These are phyloP conservation scores for Aureobasidium sp. DNA, from an alignment of 2,329 filamentous ascomycete species.

Conservation along the genomic window DNA sequence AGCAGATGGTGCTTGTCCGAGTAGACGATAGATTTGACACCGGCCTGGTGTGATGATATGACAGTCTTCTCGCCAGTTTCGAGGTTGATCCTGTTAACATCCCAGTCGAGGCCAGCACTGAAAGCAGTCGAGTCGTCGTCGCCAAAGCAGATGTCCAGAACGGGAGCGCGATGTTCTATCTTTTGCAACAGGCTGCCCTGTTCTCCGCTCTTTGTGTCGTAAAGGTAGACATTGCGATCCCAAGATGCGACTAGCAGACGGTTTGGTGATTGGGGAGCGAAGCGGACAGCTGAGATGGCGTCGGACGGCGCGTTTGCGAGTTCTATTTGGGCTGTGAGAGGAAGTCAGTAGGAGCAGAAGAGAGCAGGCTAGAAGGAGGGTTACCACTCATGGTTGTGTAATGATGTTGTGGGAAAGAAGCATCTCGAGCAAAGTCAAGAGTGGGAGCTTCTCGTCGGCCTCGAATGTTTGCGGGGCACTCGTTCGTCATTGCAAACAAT, in stretches of 20 bases:
- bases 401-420: background rate
- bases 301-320: slow-evolving; percentile 75
- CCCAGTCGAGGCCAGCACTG: slow-evolving; percentile 77
- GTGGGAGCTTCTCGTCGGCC: background rate
- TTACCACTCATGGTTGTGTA: background rate
- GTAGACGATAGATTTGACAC: slow-evolving; percentile 78
- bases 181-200: slow-evolving; percentile 59
- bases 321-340: slow-evolving; percentile 55
- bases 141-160: slow-evolving; percentile 88
- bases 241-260: slow-evolving; percentile 87
- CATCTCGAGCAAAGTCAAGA: background rate
- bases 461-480: slow-evolving; percentile 2
- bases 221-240: slow-evolving; percentile 87
- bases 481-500: background rate
- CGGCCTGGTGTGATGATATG: slow-evolving; percentile 67
- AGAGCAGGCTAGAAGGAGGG: background rate
- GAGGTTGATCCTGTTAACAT: slow-evolving; percentile 67
- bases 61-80: slow-evolving; percentile 62
- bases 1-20: slow-evolving; percentile 71
- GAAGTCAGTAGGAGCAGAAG: background rate
- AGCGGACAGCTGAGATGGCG: slow-evolving; percentile 77
- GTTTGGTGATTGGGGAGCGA: slow-evolving; percentile 66
- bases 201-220: slow-evolving; percentile 54
- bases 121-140: slow-evolving; percentile 74
- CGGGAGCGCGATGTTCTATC: slow-evolving; percentile 73